These are phyloP conservation scores for Clavispora phyllophila DNA, from an alignment of 805 yeast species.

Conservation along the genomic window DNA sequence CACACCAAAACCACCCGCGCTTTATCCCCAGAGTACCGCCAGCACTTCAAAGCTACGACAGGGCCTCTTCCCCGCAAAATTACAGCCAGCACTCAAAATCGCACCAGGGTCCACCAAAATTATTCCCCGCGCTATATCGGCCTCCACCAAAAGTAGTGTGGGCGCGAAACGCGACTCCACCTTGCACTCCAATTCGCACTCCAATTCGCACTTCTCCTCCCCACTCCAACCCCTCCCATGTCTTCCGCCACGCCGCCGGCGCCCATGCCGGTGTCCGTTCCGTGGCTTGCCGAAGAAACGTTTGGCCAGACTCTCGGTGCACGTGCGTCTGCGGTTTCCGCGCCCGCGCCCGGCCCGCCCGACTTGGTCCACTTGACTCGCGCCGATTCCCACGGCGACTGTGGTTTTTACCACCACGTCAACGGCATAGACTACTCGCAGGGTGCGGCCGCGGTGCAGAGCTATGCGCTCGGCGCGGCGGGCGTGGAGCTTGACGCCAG, in stretches of 20 bases:
- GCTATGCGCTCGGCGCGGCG: constrained; percentile 21
- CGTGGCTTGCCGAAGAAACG: constrained; percentile 24
- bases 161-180: too few species aligned
- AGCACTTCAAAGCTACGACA: too few species aligned
- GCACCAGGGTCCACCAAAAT: too few species aligned
- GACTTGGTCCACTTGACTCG: constrained; percentile 37
- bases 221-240: too few species aligned
- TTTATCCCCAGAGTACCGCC: too few species aligned
- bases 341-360: constrained; percentile 27
- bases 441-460: constrained; percentile 23
- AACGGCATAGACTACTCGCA: constrained; percentile 27
- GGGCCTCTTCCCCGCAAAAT: too few species aligned
- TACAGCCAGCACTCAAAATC: too few species aligned
- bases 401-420: constrained; percentile 35
- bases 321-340: constrained; percentile 18
- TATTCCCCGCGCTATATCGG: too few species aligned
- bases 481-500: constrained; percentile 21
- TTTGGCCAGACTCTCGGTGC: constrained; percentile 27
- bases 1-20: too few species aligned
- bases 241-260: neutral
- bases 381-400: constrained; percentile 20
- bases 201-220: neutral
- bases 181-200: neutral
- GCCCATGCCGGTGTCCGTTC: constrained; percentile 8
- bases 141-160: too few species aligned